These are phyloP conservation scores for Serendipita vermifera DNA, from an alignment of 768 basidiomycete genomes.

Conservation along the genomic window DNA sequence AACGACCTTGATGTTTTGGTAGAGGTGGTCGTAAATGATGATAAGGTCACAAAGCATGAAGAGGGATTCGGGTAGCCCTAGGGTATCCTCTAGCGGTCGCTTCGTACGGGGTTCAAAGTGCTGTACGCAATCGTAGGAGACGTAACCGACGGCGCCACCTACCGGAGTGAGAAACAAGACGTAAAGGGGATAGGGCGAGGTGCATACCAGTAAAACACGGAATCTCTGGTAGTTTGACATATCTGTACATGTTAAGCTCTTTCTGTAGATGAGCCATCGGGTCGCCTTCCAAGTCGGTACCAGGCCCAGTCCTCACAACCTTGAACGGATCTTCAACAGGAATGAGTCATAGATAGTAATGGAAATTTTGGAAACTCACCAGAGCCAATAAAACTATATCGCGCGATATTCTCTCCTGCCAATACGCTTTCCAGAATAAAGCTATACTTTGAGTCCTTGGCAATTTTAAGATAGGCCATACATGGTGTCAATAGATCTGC, in stretches of 20 bases:
- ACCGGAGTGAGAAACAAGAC: conserved; percentile 14
- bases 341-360: neutral
- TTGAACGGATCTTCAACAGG: conserved; percentile 69
- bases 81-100: conserved; percentile 56
- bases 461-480: conserved; percentile 86
- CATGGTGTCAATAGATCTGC: conserved; percentile 96
- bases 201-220: conserved; percentile 67
- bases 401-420: conserved; percentile 77
- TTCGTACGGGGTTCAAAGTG: conserved; percentile 90
- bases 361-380: conserved; percentile 36
- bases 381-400: conserved; percentile 94
- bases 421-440: conserved; percentile 91
- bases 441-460: conserved; percentile 86
- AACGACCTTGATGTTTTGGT: conserved; percentile 86
- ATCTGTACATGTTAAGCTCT: conserved; percentile 75
- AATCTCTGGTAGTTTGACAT: conserved; percentile 81
- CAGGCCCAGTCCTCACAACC: conserved; percentile 76
- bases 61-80: conserved; percentile 85
- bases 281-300: conserved; percentile 73
- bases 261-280: conserved; percentile 74
- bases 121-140: conserved; percentile 90
- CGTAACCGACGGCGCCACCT: conserved; percentile 95
- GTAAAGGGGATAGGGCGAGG: too few species aligned
- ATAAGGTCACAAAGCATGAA: conserved; percentile 97
- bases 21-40: conserved; percentile 93